Evolutionary conservation across 495 filamentous ascomycete species (phyloP).

Genomic region (Talaromyces thailandensis): DNA sequence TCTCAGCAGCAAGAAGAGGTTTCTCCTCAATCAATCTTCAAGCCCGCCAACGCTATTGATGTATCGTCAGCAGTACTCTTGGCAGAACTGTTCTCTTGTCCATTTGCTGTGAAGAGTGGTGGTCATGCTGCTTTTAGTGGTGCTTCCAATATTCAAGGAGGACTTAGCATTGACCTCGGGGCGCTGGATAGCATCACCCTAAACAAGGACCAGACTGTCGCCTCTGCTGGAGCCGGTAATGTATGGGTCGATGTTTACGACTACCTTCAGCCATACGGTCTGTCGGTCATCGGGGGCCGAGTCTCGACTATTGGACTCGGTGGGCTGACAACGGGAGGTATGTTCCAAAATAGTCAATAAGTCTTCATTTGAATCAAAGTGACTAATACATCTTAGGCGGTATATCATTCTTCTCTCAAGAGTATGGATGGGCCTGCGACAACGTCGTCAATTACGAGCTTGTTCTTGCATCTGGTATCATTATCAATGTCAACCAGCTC

Average conservation of each 20-base stretch:
- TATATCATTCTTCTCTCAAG: constrained; percentile 28
- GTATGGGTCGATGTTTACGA: constrained; percentile 38
- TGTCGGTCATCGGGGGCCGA: constrained; percentile 48
- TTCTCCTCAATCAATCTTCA: constrained; percentile 18
- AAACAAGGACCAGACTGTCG: constrained; percentile 23
- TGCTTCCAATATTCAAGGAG: constrained; percentile 17
- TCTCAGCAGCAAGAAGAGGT: constrained; percentile 34
- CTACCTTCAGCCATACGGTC: constrained; percentile 34
- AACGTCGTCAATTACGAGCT: constrained; percentile 39
- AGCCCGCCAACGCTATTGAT: constrained; percentile 5
- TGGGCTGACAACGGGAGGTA: constrained; percentile 35
- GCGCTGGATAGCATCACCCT: constrained; percentile 31
- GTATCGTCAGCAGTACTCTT: constrained; percentile 16
- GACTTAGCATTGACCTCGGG: constrained; percentile 41
- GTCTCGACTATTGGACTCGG: constrained; percentile 45
- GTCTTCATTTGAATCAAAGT: constrained; percentile 2
- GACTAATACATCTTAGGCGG: constrained; percentile 19
- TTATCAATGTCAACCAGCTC: constrained; percentile 28
- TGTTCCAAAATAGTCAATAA: not conserved
- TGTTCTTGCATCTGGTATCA: constrained; percentile 32
- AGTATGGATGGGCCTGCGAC: constrained; percentile 44
- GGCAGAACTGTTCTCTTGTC: constrained; percentile 11
- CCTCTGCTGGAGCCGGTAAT: constrained; percentile 19
- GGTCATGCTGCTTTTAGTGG: constrained; percentile 28
- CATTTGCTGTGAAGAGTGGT: constrained; percentile 37